Base-by-base conservation (phyloP, 2,329 filamentous ascomycete genomes). In the Venturia pyrina region DNA sequence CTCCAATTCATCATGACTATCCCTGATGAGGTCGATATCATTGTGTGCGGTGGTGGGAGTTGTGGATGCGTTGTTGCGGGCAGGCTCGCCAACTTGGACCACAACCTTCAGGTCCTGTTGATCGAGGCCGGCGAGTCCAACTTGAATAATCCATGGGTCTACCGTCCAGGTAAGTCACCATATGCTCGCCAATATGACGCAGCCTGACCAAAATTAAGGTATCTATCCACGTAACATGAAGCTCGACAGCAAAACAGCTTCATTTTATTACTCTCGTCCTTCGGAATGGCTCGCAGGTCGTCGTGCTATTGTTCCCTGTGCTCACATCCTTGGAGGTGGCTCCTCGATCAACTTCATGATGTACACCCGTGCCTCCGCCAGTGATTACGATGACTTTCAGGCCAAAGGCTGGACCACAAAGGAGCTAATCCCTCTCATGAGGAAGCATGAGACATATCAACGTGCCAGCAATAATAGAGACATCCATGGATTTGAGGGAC, bases 201-300 rank as follows among this genome's bases (percentile, higher is more conserved):
- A 2, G 13, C 13, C 17, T 59, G 15, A 59, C 53, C 13, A 8
- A n/a, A 3, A 13, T 3, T 4, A 11, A 59, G 89, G 87, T 65
- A 88, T 91, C 74, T 91, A 88, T 76, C 89, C 89, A n/a, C 79
- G 81, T 59, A 91, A 91, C 78, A 91, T 90, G 88, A 87, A 90
- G 76, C 74, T 90, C 67, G 88, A 91, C 81, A 91, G 88, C 70
- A 91, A 90, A 81, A 91, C 88, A 41, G 89, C 90, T 43, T 89
- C 88, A 0, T 93, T 93, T 76, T 93, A 93, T 73, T 86, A 92
- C 75, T 91, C 89, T 61, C 82, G 86, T 50, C 88, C 89, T 19
- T 90, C 88, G 0, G 85, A 89, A 75, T 89, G 85, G 80, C 84
- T 93, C 34, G 84, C 83, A 69, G 89, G 89, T 19, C 83, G 89